Evolutionary conservation across 257 asterid species (phyloP).

Genomic region (Jaltomata sinuosa): DNA sequence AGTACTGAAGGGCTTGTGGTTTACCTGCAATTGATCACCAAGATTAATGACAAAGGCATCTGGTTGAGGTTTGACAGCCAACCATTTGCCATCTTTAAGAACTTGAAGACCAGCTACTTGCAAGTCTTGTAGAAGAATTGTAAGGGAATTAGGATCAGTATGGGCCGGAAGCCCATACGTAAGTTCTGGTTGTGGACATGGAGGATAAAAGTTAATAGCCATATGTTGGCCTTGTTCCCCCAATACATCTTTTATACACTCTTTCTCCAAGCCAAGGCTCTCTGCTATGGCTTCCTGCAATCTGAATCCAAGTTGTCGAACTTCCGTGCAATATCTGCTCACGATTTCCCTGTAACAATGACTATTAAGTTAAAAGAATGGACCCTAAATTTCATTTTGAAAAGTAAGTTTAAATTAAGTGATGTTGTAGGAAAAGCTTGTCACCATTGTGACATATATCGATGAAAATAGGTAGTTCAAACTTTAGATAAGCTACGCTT

Average conservation of each 20-base stretch:
- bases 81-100: constrained; percentile 76
- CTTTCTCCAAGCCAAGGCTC: constrained; percentile 63
- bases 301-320: constrained; percentile 55
- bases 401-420: too few species aligned
- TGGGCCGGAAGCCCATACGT: constrained; percentile 83
- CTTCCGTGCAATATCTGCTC: constrained; percentile 47
- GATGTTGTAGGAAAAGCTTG: too few species aligned
- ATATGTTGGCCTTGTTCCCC: constrained; percentile 95
- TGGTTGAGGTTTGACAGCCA: constrained; percentile 59
- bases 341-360: constrained; percentile 38
- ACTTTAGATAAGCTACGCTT: too few species aligned
- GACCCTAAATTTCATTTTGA: too few species aligned
- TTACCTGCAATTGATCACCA: constrained; percentile 88
- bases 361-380: not conserved
- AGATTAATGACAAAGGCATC: constrained; percentile 73
- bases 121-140: constrained; percentile 81
- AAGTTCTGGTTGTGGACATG: constrained; percentile 82
- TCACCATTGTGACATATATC: too few species aligned
- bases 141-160: constrained; percentile 82
- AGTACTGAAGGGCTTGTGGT: not conserved
- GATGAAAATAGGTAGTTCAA: too few species aligned
- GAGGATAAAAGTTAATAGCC: constrained; percentile 84
- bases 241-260: constrained; percentile 34
- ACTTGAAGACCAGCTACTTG: constrained; percentile 75
- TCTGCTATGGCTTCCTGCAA: constrained; percentile 64